Evolutionary conservation across 164 flowering plant genomes (phyloP), one percentile per base, ranked within the genome.

Genomic region (Magnolia officinalis): DNA sequence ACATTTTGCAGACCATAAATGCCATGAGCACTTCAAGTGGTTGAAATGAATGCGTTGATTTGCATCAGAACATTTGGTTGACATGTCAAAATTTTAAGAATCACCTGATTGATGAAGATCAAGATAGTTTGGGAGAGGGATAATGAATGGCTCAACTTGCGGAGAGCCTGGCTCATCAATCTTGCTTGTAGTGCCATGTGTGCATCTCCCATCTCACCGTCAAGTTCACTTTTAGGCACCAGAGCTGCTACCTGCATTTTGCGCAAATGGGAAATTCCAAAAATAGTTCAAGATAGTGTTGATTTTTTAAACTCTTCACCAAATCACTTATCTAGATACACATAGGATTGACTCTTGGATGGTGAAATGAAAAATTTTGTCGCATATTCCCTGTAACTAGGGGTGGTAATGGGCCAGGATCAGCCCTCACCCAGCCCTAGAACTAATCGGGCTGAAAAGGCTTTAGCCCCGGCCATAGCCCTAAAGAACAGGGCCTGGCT

Each of bases 121-220:
- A 96, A 81, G 50, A 94, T 85, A 67, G 94, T 91, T 80, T 94
- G 91, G 20, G 99, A 94, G 31, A 81, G 80, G 29, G 98, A 92
- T 70, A 96, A 81, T 50, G 98, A 96, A 80, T 94, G 97, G 82
- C 97, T 87, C 85, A 96, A 76, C 84, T 96, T 96, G 72, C 98
- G 93, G 71, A 96, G 96, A 6, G 99, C 99, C 81, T 96, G 98
- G 82, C 97, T 96, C 99, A 94, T 96, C 80, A 96, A 71, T 86
- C 98, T 88, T 50, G 99, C 98, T 88, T 96, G 99, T 95, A 96
- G 85, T 52, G 99, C 97, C 97, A 94, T 90, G 82, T 96, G 97
- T 64, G 98, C 97, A 85, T 94, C 98, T 59, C 99, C 98, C 98
- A 96, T 94, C 83, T 94, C 99, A 70, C 98, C 99, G 79, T 96